A percentile compares a stretch with the other conserved stretches of the same genome.
These are phyloP conservation scores for Cordyceps javanica DNA, from an alignment of 2,329 filamentous ascomycete genomes.

Conservation along the genomic window DNA sequence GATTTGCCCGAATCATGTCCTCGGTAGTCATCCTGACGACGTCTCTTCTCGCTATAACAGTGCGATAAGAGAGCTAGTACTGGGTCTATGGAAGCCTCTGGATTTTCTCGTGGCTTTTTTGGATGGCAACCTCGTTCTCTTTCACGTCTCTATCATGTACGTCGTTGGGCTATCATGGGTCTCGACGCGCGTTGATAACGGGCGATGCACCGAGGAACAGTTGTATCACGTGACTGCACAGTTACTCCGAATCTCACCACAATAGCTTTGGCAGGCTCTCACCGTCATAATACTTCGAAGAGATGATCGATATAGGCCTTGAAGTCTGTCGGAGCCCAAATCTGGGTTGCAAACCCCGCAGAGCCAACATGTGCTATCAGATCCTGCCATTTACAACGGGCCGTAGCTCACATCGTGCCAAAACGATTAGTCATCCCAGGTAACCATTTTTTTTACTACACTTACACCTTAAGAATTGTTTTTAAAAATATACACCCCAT, in stretches of 20 bases:
- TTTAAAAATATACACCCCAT: too few relatives aligned
- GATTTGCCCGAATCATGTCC: slow-evolving; percentile 33
- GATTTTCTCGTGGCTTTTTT: not conserved
- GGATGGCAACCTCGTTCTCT: not conserved
- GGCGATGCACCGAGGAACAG: not conserved
- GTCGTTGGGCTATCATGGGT: not conserved
- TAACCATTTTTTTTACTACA: too few relatives aligned
- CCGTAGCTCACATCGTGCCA: too few relatives aligned
- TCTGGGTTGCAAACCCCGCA: slow-evolving; percentile 1
- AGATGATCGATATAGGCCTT: not conserved
- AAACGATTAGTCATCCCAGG: too few relatives aligned
- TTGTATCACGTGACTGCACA: slow-evolving; percentile 4
- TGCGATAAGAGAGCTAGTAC: not conserved
- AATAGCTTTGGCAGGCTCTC: not conserved
- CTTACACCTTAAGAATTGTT: too few relatives aligned
- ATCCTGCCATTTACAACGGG: slow-evolving; percentile 10
- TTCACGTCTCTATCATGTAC: not conserved
- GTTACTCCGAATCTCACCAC: not conserved
- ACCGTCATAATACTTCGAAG: not conserved
- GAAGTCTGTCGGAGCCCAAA: not conserved
- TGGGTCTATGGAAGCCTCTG: not conserved
- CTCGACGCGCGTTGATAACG: not conserved
- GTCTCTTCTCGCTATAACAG: not conserved
- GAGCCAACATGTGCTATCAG: not conserved
- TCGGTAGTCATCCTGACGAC: slow-evolving; percentile 28